phyloP scores from a whole-genome alignment of 2,329 filamentous ascomycete species.

The Hypoxylon sp. region DNA sequence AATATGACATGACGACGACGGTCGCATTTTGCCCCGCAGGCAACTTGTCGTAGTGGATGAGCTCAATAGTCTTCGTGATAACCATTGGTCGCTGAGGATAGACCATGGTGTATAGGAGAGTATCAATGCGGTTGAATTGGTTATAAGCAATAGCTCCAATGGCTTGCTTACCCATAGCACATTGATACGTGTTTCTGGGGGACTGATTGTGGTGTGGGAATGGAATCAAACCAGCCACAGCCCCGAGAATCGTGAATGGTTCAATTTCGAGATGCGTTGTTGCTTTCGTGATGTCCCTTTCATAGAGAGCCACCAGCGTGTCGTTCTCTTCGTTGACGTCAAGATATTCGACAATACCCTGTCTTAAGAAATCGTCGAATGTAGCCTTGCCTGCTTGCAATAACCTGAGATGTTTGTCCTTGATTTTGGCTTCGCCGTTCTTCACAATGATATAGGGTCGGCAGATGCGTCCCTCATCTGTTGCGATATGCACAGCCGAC shows the following conservation, averaged over 20 bases:
- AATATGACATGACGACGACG: slow-evolving; percentile 99
- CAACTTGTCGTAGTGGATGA: slow-evolving; percentile 97
- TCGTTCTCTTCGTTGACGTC: slow-evolving; percentile 99
- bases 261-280: slow-evolving; percentile 98
- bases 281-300: slow-evolving; percentile 83
- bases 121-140: slow-evolving; percentile 97
- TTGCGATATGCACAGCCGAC: slow-evolving; percentile 92
- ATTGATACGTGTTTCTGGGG: slow-evolving; percentile 98
- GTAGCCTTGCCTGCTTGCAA: slow-evolving; percentile 86
- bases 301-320: slow-evolving; percentile 90
- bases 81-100: slow-evolving; percentile 99
- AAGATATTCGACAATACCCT: slow-evolving; percentile 94
- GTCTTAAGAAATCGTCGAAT: slow-evolving; percentile 94
- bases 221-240: slow-evolving; percentile 95
- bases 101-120: slow-evolving; percentile 94
- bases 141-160: slow-evolving; percentile 99
- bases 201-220: slow-evolving; percentile 99
- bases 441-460: slow-evolving; percentile 96
- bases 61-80: slow-evolving; percentile 95
- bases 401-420: slow-evolving; percentile 81
- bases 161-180: slow-evolving; percentile 99
- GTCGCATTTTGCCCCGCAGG: slow-evolving; percentile 97
- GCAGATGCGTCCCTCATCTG: slow-evolving; percentile 96
- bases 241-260: slow-evolving; percentile 95
- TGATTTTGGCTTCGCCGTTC: slow-evolving; percentile 86